Evolutionary conservation across 345 rosid genomes (phyloP).

Genomic region (Acer saccharum): DNA sequence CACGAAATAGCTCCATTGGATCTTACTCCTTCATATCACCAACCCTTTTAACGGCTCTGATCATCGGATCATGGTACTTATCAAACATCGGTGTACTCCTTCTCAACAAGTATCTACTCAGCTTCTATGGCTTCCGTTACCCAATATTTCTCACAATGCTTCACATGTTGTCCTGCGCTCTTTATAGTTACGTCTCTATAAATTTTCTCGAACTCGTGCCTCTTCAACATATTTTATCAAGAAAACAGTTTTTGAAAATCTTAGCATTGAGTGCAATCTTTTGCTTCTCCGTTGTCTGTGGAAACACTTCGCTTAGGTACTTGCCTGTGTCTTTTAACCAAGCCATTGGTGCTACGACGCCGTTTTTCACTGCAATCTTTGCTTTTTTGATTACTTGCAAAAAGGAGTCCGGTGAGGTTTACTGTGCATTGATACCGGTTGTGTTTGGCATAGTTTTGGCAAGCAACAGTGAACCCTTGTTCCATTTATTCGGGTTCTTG

Average conservation of each 20-base stretch:
- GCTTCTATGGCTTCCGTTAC: conserved; percentile 84
- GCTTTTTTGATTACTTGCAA: conserved; percentile 88
- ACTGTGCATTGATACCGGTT: conserved; percentile 83
- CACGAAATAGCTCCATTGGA: conserved; percentile 45
- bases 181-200: conserved; percentile 76
- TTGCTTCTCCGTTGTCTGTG: conserved; percentile 95
- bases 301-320: conserved; percentile 90
- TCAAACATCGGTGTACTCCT: conserved; percentile 96
- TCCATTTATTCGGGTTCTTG: conserved; percentile 88
- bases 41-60: conserved; percentile 57
- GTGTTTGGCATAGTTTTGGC: conserved; percentile 93
- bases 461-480: conserved; percentile 88
- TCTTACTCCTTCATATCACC: conserved; percentile 56
- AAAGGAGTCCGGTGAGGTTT: conserved; percentile 84
- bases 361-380: conserved; percentile 94
- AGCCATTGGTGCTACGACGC: conserved; percentile 98
- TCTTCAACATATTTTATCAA: conserved; percentile 74
- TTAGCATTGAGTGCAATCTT: conserved; percentile 78
- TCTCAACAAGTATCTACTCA: conserved; percentile 92
- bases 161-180: conserved; percentile 89
- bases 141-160: conserved; percentile 94
- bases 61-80: conserved; percentile 86
- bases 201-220: conserved; percentile 78
- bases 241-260: conserved; percentile 82
- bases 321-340: conserved; percentile 98